These are phyloP conservation scores for Fusarium miscanthi DNA, from an alignment of 2,329 filamentous ascomycete species.

Conservation along the genomic window DNA sequence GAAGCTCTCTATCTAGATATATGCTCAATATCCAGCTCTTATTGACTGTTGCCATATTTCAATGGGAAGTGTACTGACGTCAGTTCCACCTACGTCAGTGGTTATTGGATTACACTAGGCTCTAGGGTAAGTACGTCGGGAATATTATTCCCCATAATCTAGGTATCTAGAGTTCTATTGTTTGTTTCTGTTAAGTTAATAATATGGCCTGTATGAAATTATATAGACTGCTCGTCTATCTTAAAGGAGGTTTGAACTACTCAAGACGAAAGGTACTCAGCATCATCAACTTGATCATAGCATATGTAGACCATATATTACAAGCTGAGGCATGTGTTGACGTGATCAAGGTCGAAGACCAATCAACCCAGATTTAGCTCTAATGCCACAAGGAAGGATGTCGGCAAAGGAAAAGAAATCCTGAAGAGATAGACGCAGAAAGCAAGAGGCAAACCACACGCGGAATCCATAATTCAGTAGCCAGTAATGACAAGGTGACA, in stretches of 20 bases:
- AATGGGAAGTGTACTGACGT: slow-evolving; percentile 21
- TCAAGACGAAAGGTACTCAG: background rate
- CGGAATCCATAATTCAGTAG: background rate
- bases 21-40: background rate
- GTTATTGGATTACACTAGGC: background rate
- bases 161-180: background rate
- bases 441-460: background rate
- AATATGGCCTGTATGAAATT: too few relatives aligned
- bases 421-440: background rate
- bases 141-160: too few relatives aligned
- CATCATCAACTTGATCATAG: background rate
- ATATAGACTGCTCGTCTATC: background rate
- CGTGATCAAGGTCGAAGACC: background rate
- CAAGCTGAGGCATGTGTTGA: too few relatives aligned
- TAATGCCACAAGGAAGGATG: background rate
- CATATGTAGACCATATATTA: background rate
- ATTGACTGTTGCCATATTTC: background rate
- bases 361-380: background rate
- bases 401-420: background rate
- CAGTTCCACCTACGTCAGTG: slow-evolving; percentile 33
- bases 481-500: background rate
- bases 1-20: background rate
- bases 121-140: background rate
- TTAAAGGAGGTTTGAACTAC: background rate
- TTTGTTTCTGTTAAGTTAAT: background rate